Evolutionary conservation across 306 rosid species (phyloP).

Genomic region (Spatholobus suberectus): DNA sequence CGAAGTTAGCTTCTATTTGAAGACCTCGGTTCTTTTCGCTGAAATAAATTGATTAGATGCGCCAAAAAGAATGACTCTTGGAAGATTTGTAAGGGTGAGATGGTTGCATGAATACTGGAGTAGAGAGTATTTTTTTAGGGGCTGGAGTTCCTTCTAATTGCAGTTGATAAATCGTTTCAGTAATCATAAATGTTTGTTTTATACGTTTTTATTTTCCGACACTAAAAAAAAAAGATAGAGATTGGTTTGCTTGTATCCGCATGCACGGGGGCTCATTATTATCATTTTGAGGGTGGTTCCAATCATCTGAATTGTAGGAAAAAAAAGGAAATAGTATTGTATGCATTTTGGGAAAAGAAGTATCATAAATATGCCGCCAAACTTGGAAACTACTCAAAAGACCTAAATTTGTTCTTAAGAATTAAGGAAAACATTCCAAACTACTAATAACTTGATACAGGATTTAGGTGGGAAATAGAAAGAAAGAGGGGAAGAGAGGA

Average conservation of each 20-base stretch:
- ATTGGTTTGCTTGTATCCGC: slow-evolving; percentile 24
- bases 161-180: slow-evolving; percentile 20
- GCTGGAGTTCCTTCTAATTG: neutral
- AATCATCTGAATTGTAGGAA: slow-evolving; percentile 17
- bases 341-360: slow-evolving; percentile 15
- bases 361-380: slow-evolving; percentile 26
- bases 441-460: too few relatives aligned
- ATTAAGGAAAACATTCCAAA: slow-evolving; percentile 15
- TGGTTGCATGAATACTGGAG: slow-evolving; percentile 11
- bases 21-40: neutral
- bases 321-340: slow-evolving; percentile 18
- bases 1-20: slow-evolving; percentile 14
- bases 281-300: slow-evolving; percentile 20
- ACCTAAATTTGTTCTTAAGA: neutral
- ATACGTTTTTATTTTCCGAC: neutral
- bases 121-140: neutral
- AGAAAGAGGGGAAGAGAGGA: too few relatives aligned
- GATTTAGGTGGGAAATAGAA: too few relatives aligned
- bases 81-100: neutral
- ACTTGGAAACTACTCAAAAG: neutral
- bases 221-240: neutral
- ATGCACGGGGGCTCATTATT: neutral
- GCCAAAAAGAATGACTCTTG: slow-evolving; percentile 9
- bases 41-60: slow-evolving; percentile 10
- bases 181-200: neutral